These are phyloP conservation scores for Lenwebbia sp. DNA, from an alignment of 345 rosid genomes.

Conservation along the genomic window DNA sequence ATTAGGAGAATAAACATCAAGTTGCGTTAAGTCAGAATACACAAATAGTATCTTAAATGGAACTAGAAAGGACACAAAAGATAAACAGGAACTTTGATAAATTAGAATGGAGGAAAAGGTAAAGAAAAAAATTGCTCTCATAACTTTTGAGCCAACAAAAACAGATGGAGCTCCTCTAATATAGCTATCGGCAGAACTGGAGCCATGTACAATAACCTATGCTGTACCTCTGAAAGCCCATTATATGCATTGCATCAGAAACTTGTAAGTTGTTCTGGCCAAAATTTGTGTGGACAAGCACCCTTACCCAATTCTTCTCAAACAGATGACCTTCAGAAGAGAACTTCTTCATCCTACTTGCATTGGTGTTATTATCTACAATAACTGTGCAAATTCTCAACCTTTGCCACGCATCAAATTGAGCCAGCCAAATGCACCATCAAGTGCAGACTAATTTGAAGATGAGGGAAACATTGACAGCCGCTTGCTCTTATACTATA, in stretches of 20 bases:
- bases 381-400: constrained; percentile 19
- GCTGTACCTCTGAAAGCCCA: not conserved
- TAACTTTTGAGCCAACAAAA: not conserved
- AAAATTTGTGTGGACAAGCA: not conserved
- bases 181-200: not conserved
- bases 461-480: not conserved
- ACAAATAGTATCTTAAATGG: not conserved
- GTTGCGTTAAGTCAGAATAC: not conserved
- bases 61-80: not conserved
- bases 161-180: not conserved
- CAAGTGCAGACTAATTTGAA: not conserved
- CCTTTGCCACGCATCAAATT: constrained; percentile 13
- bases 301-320: not conserved
- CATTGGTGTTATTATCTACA: constrained; percentile 23
- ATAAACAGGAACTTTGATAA: not conserved
- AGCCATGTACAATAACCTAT: not conserved
- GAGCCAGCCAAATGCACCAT: constrained; percentile 1
- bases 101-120: not conserved
- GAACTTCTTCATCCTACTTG: not conserved
- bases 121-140: not conserved
- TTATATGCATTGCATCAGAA: not conserved
- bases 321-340: not conserved
- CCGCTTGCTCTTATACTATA: constrained; percentile 13
- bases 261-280: not conserved
- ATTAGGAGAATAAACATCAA: not conserved